Conservation (phyloP, 179 eudicot species). For the Camellia oleifera region DNA sequence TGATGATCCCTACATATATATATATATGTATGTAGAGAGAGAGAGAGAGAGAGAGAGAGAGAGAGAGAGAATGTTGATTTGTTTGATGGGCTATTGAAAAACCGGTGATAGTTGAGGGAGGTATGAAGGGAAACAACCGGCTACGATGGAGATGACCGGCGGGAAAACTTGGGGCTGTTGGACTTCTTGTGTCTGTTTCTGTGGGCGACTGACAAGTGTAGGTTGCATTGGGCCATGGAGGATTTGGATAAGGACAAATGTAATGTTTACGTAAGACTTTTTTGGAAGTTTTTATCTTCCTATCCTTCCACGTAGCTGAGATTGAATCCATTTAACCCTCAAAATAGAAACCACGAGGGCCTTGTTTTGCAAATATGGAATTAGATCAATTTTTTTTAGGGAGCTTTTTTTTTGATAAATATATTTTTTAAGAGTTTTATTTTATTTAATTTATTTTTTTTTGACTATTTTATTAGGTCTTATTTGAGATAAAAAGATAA, state of each 20-base stretch:
- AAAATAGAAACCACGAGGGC: too few relatives aligned
- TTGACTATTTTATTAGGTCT: too few relatives aligned
- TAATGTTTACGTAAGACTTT: background rate
- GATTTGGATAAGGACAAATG: constrained; percentile 1
- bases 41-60: background rate
- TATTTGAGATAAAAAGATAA: too few relatives aligned
- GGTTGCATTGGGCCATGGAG: background rate
- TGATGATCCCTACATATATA: background rate
- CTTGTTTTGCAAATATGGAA: too few relatives aligned
- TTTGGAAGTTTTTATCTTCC: too few relatives aligned
- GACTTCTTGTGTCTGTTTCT: background rate
- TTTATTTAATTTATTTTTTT: too few relatives aligned
- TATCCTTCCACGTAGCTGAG: too few relatives aligned
- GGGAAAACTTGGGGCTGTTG: constrained; percentile 3
- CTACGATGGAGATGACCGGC: constrained; percentile 2
- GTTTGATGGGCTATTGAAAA: background rate
- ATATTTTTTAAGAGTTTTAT: too few relatives aligned
- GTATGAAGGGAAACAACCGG: constrained; percentile 19
- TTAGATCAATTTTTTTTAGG: too few relatives aligned
- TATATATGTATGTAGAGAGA: background rate
- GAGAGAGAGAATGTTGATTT: background rate
- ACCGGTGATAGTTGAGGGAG: background rate
- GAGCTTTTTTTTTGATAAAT: too few relatives aligned
- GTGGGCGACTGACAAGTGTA: constrained; percentile 20
- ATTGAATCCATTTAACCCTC: too few relatives aligned